These are phyloP conservation scores for Venturia carpophila DNA, from an alignment of 2,329 filamentous ascomycete genomes.

Conservation along the genomic window DNA sequence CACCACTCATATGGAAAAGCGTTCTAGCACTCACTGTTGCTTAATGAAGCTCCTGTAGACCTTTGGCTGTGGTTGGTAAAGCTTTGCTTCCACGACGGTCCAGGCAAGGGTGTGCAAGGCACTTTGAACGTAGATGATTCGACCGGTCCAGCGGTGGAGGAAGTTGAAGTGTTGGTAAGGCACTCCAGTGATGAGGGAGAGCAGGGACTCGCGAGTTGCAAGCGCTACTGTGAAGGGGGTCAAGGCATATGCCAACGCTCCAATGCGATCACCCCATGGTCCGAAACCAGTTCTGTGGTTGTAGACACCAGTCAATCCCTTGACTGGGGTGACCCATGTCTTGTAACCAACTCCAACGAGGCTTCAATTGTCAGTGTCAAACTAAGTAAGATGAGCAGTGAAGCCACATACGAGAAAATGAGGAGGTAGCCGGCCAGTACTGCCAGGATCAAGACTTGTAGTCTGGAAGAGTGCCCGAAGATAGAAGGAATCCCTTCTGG, in stretches of 20 bases:
- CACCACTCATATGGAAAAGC: not conserved
- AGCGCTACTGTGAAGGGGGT: slow-evolving; percentile 63
- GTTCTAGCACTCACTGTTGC: slow-evolving; percentile 33
- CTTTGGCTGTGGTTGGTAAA: slow-evolving; percentile 65
- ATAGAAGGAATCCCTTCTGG: slow-evolving; percentile 50
- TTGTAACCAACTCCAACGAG: slow-evolving; percentile 60
- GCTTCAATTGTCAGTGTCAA: slow-evolving; percentile 22
- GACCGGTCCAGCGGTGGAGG: slow-evolving; percentile 67
- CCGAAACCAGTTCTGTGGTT: slow-evolving; percentile 61
- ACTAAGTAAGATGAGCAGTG: not conserved
- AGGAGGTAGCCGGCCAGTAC: slow-evolving; percentile 54
- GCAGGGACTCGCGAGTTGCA: slow-evolving; percentile 59
- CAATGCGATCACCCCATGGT: slow-evolving; percentile 61
- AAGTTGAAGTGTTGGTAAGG: slow-evolving; percentile 72
- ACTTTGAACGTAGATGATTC: slow-evolving; percentile 62
- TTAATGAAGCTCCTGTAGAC: slow-evolving; percentile 50
- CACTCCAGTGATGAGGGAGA: slow-evolving; percentile 62
- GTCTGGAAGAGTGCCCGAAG: slow-evolving; percentile 60
- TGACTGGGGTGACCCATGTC: slow-evolving; percentile 63
- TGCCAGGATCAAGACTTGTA: slow-evolving; percentile 57
- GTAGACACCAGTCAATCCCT: slow-evolving; percentile 45
- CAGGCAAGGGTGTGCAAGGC: slow-evolving; percentile 63
- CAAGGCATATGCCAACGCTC: slow-evolving; percentile 63
- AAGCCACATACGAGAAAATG: slow-evolving; percentile 48
- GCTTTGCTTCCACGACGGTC: slow-evolving; percentile 55